Percentiles rank a stretch among this genome's conserved stretches.
These are phyloP conservation scores for Selenicereus undatus DNA, from an alignment of 148 eudicot species.

Conservation along the genomic window DNA sequence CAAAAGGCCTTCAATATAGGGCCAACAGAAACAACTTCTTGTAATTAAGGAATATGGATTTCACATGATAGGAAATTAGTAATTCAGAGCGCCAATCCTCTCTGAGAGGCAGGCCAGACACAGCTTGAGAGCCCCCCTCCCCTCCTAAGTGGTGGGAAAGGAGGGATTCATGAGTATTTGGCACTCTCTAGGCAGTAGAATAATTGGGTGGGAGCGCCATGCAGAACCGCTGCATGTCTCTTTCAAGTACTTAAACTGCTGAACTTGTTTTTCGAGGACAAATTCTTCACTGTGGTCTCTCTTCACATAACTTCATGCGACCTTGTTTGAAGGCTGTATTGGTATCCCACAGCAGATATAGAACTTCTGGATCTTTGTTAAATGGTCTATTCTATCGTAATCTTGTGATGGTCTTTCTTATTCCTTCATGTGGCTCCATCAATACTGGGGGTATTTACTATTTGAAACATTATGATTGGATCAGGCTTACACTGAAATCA, in stretches of 20 bases:
- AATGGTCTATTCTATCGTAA: neutral
- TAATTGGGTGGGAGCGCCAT: neutral
- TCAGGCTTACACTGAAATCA: conserved; percentile 61
- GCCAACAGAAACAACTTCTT: neutral
- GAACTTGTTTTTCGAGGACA: neutral
- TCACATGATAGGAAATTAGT: too few relatives aligned
- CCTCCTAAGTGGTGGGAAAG: too few relatives aligned
- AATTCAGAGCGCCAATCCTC: neutral
- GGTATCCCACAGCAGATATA: neutral
- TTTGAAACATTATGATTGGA: conserved; percentile 25
- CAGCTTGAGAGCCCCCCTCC: neutral
- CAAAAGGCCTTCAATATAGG: neutral
- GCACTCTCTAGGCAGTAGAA: neutral
- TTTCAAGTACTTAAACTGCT: neutral
- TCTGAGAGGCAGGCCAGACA: neutral
- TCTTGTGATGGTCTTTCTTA: neutral
- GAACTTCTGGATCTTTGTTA: neutral
- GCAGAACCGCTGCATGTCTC: neutral
- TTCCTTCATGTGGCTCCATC: neutral
- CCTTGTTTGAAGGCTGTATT: neutral
- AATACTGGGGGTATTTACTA: neutral
- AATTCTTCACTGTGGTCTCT: neutral
- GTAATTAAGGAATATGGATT: too few relatives aligned
- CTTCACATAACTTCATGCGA: neutral
- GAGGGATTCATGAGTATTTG: too few relatives aligned